phyloP scores from a whole-genome alignment of 345 rosid genomes.

The Melaleuca quinquenervia region DNA sequence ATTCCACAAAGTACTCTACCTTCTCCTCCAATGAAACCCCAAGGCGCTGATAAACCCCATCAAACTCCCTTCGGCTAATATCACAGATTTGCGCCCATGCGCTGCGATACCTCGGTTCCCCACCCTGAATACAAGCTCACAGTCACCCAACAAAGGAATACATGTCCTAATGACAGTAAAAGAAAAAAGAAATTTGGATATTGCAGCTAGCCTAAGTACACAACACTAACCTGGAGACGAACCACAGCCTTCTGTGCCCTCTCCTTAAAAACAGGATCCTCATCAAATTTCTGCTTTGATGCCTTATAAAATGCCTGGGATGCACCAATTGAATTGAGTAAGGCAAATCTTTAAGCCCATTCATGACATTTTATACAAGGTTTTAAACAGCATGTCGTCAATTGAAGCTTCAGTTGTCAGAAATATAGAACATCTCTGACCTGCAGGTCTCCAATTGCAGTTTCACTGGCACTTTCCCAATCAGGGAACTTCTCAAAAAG shows the following conservation, averaged over 20 bases:
- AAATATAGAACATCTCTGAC: constrained; percentile 22
- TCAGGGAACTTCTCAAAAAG: constrained; percentile 77
- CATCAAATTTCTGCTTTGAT: constrained; percentile 73
- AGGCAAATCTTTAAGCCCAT: neutral
- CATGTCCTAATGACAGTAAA: neutral
- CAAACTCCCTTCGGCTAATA: constrained; percentile 72
- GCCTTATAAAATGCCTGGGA: constrained; percentile 67
- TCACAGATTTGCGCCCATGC: constrained; percentile 85
- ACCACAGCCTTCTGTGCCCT: constrained; percentile 92
- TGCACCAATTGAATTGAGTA: constrained; percentile 10
- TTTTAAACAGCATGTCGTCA: neutral
- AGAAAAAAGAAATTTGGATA: neutral
- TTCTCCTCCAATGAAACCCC: constrained; percentile 78
- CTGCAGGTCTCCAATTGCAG: constrained; percentile 91
- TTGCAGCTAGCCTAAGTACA: neutral
- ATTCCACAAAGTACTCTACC: constrained; percentile 21
- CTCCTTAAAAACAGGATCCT: constrained; percentile 65
- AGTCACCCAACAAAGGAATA: neutral
- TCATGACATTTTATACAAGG: neutral
- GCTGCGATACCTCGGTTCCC: constrained; percentile 58
- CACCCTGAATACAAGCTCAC: constrained; percentile 38
- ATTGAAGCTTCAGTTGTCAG: neutral
- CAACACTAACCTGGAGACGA: constrained; percentile 64
- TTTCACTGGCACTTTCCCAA: constrained; percentile 51
- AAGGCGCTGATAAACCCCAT: constrained; percentile 70